A percentile compares a stretch with the other conserved stretches of the same genome.
phyloP scores from a whole-genome alignment of 164 flowering plant species.

The Umbilicus rupestris region DNA sequence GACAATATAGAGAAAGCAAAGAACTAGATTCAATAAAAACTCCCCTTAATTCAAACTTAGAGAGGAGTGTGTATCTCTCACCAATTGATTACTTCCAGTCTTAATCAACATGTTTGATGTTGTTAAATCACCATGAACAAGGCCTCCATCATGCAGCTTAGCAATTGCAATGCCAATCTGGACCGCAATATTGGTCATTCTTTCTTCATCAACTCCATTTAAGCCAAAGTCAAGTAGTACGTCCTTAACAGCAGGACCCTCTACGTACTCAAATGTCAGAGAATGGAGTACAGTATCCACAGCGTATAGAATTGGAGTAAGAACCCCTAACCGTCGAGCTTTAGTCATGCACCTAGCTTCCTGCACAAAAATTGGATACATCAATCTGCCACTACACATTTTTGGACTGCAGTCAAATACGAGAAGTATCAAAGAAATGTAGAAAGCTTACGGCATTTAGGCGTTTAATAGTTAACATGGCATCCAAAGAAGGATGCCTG shows the following conservation, averaged over 20 bases:
- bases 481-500: constrained; percentile 78
- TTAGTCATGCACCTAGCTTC: constrained; percentile 96
- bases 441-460: constrained; percentile 68
- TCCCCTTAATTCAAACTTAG: neutral
- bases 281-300: constrained; percentile 57
- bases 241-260: constrained; percentile 84
- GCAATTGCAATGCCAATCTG: constrained; percentile 87
- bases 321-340: constrained; percentile 83
- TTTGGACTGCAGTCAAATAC: neutral
- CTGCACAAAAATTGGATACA: constrained; percentile 26
- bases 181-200: constrained; percentile 51
- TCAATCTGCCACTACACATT: neutral
- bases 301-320: constrained; percentile 66
- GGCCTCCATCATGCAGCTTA: constrained; percentile 90
- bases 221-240: constrained; percentile 66
- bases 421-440: neutral
- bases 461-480: constrained; percentile 76
- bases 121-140: constrained; percentile 91
- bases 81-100: constrained; percentile 63
- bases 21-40: neutral
- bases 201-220: constrained; percentile 51
- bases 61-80: constrained; percentile 19
- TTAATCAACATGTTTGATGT: constrained; percentile 86
- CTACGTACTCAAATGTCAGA: constrained; percentile 73
- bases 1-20: neutral